Evolutionary conservation across 2,329 filamentous ascomycete genomes (phyloP).

Genomic region (Clarireedia paspali): DNA sequence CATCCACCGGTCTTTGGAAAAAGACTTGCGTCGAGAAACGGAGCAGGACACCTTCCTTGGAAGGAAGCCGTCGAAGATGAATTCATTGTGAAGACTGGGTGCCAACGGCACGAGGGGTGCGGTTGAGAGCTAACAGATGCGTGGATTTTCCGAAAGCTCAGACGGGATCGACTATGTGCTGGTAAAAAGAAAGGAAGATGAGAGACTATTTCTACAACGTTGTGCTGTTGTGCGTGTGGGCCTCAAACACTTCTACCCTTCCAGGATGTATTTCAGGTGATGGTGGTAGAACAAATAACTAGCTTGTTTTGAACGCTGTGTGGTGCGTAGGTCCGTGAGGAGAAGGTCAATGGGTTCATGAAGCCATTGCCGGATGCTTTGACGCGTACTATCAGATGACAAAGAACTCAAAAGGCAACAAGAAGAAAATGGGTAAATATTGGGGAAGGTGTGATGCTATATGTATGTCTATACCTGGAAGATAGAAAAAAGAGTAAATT

Average conservation of each 20-base stretch:
- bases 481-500: not conserved
- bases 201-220: not conserved
- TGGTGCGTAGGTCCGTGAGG: conserved; percentile 13
- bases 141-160: not conserved
- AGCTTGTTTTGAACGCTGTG: conserved; percentile 11
- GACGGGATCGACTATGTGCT: not conserved
- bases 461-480: not conserved
- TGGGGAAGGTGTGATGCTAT: not conserved
- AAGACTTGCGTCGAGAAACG: conserved; percentile 57
- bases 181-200: not conserved
- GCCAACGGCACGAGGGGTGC: not conserved
- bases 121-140: not conserved
- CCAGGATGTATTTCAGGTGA: not conserved
- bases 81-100: conserved; percentile 7
- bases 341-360: conserved; percentile 13
- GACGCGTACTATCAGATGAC: conserved; percentile 3
- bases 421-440: not conserved
- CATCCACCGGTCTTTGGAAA: conserved; percentile 59
- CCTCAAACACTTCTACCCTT: not conserved
- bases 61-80: conserved; percentile 9
- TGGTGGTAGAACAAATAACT: not conserved
- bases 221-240: not conserved
- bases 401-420: conserved; percentile 5
- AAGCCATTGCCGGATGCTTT: conserved; percentile 13
- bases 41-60: conserved; percentile 46